phyloP scores from a whole-genome alignment of 2,329 filamentous ascomycete species.

The Karstenula rhodostoma region DNA sequence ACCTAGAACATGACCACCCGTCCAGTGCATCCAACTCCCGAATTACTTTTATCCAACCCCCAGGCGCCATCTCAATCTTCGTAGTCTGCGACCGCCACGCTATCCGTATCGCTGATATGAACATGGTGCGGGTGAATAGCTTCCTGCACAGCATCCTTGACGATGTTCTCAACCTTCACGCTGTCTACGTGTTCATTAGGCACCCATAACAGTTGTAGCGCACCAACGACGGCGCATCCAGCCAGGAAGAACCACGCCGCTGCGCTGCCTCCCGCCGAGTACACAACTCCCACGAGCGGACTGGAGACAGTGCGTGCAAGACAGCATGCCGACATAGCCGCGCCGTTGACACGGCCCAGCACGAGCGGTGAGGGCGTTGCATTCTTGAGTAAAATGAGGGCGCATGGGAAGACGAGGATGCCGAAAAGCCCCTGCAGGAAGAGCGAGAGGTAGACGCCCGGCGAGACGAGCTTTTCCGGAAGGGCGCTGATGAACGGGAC shows the following conservation, averaged over 20 bases:
- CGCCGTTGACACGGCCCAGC: conserved; percentile 74
- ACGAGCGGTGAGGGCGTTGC: conserved; percentile 69
- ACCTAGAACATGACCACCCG: not conserved
- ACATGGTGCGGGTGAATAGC: conserved; percentile 9
- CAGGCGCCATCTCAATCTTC: not conserved
- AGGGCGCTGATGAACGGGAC: conserved; percentile 72
- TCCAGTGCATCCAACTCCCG: not conserved
- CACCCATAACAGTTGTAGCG: conserved; percentile 64
- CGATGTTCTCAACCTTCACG: conserved; percentile 42
- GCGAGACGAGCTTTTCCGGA: conserved; percentile 60
- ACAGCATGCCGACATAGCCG: conserved; percentile 71
- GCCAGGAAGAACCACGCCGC: conserved; percentile 68
- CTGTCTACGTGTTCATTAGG: conserved; percentile 54
- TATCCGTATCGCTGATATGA: conserved; percentile 10
- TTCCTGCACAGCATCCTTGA: conserved; percentile 35
- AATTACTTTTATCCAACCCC: conserved; percentile 1
- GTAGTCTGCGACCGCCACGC: conserved; percentile 11
- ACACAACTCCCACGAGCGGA: conserved; percentile 72
- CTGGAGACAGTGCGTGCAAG: conserved; percentile 74
- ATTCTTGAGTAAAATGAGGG: conserved; percentile 79
- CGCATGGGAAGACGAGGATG: conserved; percentile 72
- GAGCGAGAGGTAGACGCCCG: conserved; percentile 70
- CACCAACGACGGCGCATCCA: conserved; percentile 63
- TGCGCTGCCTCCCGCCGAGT: conserved; percentile 67
- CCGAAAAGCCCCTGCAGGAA: conserved; percentile 72